Conservation (phyloP, 1,139 yeast genomes). For the Yamadazyma epiphylla region DNA sequence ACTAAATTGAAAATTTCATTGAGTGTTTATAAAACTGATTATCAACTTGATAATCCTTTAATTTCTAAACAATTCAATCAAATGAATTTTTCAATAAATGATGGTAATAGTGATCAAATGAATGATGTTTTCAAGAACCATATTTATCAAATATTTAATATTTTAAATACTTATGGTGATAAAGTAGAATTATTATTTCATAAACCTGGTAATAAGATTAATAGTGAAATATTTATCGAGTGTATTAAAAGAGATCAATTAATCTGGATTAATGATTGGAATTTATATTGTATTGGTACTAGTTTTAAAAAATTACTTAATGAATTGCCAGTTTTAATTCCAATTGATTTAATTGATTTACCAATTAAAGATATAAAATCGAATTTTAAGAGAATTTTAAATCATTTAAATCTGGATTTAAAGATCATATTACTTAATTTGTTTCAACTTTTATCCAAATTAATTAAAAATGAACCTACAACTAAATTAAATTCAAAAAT, state of each 20-base stretch:
- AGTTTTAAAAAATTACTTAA: constrained; percentile 46
- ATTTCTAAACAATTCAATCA: constrained; percentile 1
- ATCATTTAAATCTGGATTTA: constrained; percentile 7
- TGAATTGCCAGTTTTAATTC: constrained; percentile 46
- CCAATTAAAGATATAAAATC: constrained; percentile 46
- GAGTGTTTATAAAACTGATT: constrained; percentile 55
- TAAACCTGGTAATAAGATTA: constrained; percentile 54
- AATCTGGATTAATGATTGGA: constrained; percentile 62
- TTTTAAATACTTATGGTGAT: constrained; percentile 41
- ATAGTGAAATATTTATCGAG: constrained; percentile 46
- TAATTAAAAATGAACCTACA: constrained; percentile 13
- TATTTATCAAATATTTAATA: constrained; percentile 38
- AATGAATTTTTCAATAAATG: not conserved
- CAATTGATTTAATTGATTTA: constrained; percentile 36
- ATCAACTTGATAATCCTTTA: constrained; percentile 19
- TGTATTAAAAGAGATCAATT: constrained; percentile 54
- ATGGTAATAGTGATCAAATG: constrained; percentile 4
- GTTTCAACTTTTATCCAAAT: constrained; percentile 10
- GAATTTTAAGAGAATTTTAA: constrained; percentile 19
- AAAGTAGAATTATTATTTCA: constrained; percentile 49
- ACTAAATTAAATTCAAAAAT: constrained; percentile 47
- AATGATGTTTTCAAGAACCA: constrained; percentile 36
- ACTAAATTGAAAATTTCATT: constrained; percentile 74
- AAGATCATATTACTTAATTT: constrained; percentile 9
- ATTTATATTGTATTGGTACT: constrained; percentile 54